phyloP scores from a whole-genome alignment of 1,284 basidiomycete genomes.

The Cutaneotrichosporon sp. region DNA sequence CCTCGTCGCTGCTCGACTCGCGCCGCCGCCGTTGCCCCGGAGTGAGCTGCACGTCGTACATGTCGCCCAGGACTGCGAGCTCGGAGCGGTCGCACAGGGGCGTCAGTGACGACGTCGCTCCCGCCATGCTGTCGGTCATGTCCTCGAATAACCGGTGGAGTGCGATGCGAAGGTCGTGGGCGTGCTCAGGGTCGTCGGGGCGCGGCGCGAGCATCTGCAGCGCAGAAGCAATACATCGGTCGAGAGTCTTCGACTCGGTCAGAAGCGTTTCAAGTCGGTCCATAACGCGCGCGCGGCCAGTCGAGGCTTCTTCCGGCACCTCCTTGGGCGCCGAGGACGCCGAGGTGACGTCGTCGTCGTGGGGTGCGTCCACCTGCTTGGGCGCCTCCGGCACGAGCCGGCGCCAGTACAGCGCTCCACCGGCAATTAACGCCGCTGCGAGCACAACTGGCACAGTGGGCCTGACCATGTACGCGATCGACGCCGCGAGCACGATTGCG shows the following conservation, averaged over 20 bases:
- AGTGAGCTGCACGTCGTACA: constrained; percentile 42
- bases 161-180: constrained; percentile 30
- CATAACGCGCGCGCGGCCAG: constrained; percentile 1
- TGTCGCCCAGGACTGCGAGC: constrained; percentile 34
- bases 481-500: neutral
- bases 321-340: neutral
- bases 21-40: neutral
- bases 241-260: constrained; percentile 19
- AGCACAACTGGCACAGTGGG: neutral
- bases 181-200: constrained; percentile 18
- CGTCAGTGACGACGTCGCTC: constrained; percentile 32
- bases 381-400: neutral
- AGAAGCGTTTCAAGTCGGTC: constrained; percentile 17
- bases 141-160: constrained; percentile 33
- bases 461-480: constrained; percentile 1
- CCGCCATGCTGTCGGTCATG: constrained; percentile 39
- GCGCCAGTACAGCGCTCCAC: neutral
- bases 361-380: too few relatives aligned
- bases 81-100: constrained; percentile 31
- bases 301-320: neutral
- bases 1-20: constrained; percentile 8
- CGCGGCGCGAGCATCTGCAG: constrained; percentile 23
- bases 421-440: neutral
- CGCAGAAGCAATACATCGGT: constrained; percentile 23
- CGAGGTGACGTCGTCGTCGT: neutral